Percentiles rank a stretch among this genome's conserved stretches.
Conservation (phyloP, 306 rosid species). For the Sophora flavescens region DNA sequence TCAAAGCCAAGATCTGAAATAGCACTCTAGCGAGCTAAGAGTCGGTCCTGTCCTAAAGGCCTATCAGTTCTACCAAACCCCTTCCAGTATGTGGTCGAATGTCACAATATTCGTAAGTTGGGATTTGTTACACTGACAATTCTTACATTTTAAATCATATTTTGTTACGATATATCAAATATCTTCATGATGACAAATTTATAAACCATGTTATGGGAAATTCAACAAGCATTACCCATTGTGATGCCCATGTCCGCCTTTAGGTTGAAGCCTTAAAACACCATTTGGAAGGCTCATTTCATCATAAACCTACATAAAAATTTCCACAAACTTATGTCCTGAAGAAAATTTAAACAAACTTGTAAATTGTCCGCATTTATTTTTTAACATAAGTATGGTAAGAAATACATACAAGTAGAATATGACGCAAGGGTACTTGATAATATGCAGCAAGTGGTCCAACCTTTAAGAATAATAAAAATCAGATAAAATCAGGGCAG, state of each 20-base stretch:
- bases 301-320: constrained; percentile 72
- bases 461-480: constrained; percentile 58
- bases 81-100: too few species aligned
- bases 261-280: constrained; percentile 81
- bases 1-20: not conserved
- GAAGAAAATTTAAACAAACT: constrained; percentile 23
- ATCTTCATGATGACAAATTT: not conserved
- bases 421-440: constrained; percentile 89
- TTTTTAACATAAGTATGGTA: constrained; percentile 10
- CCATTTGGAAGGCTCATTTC: constrained; percentile 98
- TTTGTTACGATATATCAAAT: constrained; percentile 5
- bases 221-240: constrained; percentile 74
- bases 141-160: constrained; percentile 20
- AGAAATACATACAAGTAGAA: constrained; percentile 68
- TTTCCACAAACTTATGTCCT: constrained; percentile 17
- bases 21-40: too few species aligned
- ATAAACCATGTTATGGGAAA: constrained; percentile 29
- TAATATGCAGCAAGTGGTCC: constrained; percentile 97
- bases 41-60: too few species aligned
- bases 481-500: constrained; percentile 38
- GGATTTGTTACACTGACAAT: not conserved
- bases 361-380: not conserved
- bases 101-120: constrained; percentile 3
- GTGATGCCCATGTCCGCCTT: constrained; percentile 97
- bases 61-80: too few species aligned